phyloP scores from a whole-genome alignment of 306 rosid species.

The Cucurbita moschata region DNA sequence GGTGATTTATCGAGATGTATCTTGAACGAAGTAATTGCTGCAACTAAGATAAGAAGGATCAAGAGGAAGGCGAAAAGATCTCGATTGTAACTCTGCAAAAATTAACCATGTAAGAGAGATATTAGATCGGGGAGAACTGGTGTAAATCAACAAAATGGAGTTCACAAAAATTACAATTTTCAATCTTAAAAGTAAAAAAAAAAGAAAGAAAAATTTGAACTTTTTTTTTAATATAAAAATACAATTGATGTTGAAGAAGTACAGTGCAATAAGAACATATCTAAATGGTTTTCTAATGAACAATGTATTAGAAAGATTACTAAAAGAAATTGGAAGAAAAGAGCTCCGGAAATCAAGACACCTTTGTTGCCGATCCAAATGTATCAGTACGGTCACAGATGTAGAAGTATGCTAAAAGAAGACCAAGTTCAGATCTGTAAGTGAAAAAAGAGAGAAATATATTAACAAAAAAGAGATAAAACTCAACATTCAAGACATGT shows the following conservation, averaged over 20 bases:
- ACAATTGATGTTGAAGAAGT: too few relatives aligned
- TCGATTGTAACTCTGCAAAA: slow-evolving; percentile 84
- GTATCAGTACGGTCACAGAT: slow-evolving; percentile 81
- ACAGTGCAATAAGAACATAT: background rate
- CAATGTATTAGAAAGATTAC: background rate
- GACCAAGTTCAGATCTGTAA: slow-evolving; percentile 71
- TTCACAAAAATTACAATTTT: background rate
- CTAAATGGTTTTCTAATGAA: background rate
- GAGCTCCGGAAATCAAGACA: background rate
- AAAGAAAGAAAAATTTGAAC: too few relatives aligned
- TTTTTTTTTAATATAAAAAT: too few relatives aligned
- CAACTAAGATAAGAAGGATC: slow-evolving; percentile 78
- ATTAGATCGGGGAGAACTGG: background rate
- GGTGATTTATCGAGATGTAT: slow-evolving; percentile 78
- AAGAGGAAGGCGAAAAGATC: slow-evolving; percentile 81
- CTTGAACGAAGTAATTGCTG: slow-evolving; percentile 72
- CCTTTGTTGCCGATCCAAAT: slow-evolving; percentile 69
- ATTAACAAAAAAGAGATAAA: background rate
- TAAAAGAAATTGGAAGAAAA: background rate
- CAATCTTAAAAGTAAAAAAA: too few relatives aligned
- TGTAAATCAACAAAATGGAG: background rate
- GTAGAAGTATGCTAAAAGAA: slow-evolving; percentile 60
- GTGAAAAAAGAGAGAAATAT: background rate
- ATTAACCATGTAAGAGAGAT: slow-evolving; percentile 5
- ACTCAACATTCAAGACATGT: background rate